Evolutionary conservation across 495 filamentous ascomycete genomes (phyloP).

Genomic region (Penicillium coprophilum): DNA sequence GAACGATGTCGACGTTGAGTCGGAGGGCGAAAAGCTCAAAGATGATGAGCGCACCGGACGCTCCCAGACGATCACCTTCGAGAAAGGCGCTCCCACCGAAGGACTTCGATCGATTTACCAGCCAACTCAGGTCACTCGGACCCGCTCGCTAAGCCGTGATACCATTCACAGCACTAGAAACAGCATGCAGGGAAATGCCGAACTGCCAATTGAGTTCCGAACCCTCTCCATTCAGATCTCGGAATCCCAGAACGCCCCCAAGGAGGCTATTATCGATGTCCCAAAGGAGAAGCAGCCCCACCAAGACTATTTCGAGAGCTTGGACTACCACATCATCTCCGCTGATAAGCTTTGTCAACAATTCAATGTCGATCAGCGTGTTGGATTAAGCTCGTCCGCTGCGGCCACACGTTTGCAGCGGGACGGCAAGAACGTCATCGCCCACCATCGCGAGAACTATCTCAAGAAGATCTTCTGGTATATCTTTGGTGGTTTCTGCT

Average conservation of each 20-base stretch:
- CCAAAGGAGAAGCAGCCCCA: constrained; percentile 31
- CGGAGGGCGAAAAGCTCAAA: constrained; percentile 12
- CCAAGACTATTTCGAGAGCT: constrained; percentile 43
- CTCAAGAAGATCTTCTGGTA: constrained; percentile 61
- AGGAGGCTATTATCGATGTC: constrained; percentile 17
- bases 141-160: constrained; percentile 28
- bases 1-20: constrained; percentile 23
- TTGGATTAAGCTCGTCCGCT: constrained; percentile 29
- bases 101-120: constrained; percentile 26
- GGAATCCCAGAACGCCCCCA: constrained; percentile 37
- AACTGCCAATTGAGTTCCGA: constrained; percentile 47
- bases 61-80: constrained; percentile 24
- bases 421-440: constrained; percentile 61
- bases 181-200: constrained; percentile 18
- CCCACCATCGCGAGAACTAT: constrained; percentile 56
- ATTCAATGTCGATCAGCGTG: constrained; percentile 34
- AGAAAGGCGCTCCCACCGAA: constrained; percentile 20
- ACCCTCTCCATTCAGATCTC: constrained; percentile 48
- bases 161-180: constrained; percentile 22
- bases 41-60: constrained; percentile 23
- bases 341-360: constrained; percentile 32
- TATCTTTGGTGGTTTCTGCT: constrained; percentile 74
- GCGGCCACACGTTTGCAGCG: constrained; percentile 48
- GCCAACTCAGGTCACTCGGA: constrained; percentile 17
- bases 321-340: constrained; percentile 39